Conservation (phyloP, 345 rosid species). For the Carallia brachiata region DNA sequence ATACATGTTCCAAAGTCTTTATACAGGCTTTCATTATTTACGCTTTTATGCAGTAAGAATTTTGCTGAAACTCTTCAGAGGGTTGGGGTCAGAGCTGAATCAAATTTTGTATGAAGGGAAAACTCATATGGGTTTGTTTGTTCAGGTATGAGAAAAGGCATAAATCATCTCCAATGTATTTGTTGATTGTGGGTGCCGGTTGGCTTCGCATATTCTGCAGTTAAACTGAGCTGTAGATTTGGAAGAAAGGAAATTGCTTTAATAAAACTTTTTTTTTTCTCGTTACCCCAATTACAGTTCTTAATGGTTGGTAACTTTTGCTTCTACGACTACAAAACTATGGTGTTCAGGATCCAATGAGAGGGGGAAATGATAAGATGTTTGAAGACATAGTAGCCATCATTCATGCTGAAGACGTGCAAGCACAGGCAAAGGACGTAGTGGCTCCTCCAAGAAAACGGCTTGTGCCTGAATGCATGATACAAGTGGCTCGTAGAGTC, state of each 20-base stretch:
- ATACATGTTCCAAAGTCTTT: background rate
- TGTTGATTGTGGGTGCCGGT: too few relatives aligned
- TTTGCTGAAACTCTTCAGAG: conserved; percentile 73
- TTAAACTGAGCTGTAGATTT: background rate
- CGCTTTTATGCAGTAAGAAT: conserved; percentile 48
- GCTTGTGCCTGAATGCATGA: conserved; percentile 88
- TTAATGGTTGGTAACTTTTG: too few relatives aligned
- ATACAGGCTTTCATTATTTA: background rate
- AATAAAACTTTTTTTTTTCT: background rate
- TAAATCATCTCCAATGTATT: too few relatives aligned
- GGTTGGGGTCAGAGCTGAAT: conserved; percentile 71
- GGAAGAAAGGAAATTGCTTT: background rate
- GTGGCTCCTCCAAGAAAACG: conserved; percentile 77
- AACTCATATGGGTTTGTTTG: conserved; percentile 93
- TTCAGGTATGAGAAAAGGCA: conserved; percentile 53
- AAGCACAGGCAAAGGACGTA: conserved; percentile 50
- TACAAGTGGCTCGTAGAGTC: conserved; percentile 71
- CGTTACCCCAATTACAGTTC: too few relatives aligned
- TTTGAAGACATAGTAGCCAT: conserved; percentile 73
- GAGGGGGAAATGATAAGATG: conserved; percentile 87
- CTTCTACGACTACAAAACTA: too few relatives aligned
- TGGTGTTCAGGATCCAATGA: conserved; percentile 81
- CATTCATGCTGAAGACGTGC: conserved; percentile 54
- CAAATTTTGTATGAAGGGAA: conserved; percentile 78
- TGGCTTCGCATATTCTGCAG: too few relatives aligned